Evolutionary conservation across 148 eudicot genomes (phyloP).

Genomic region (Linanthus parryae): DNA sequence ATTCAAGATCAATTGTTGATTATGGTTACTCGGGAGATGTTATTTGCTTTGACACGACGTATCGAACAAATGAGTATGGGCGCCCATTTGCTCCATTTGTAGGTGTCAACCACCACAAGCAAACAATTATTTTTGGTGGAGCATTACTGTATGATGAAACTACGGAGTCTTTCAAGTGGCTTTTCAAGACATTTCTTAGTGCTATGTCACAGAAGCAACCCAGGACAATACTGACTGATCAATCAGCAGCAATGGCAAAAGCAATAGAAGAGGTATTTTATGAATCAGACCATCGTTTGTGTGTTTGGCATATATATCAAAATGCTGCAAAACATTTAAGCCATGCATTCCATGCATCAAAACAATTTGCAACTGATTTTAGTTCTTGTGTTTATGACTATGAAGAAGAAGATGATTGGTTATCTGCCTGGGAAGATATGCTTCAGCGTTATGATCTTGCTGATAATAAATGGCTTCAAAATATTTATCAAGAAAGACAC

Average conservation of each 20-base stretch:
- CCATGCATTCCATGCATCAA: too few relatives aligned
- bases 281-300: constrained; percentile 24
- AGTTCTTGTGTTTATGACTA: constrained; percentile 15
- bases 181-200: constrained; percentile 26
- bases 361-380: too few relatives aligned
- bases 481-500: constrained; percentile 14
- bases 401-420: constrained; percentile 17
- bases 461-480: constrained; percentile 17
- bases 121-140: constrained; percentile 23
- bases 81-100: constrained; percentile 24
- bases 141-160: constrained; percentile 32
- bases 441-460: constrained; percentile 7
- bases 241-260: constrained; percentile 17
- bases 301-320: constrained; percentile 26
- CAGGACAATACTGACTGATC: constrained; percentile 27
- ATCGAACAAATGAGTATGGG: constrained; percentile 16
- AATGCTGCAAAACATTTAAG: constrained; percentile 18
- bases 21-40: constrained; percentile 27
- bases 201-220: constrained; percentile 25
- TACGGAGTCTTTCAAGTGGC: constrained; percentile 21
- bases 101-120: constrained; percentile 28
- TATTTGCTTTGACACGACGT: constrained; percentile 26
- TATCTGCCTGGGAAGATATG: constrained; percentile 20
- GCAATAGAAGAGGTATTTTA: constrained; percentile 15
- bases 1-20: constrained; percentile 26